Conservation (phyloP, 2,329 filamentous ascomycete species). For the Metarhizium sp. region DNA sequence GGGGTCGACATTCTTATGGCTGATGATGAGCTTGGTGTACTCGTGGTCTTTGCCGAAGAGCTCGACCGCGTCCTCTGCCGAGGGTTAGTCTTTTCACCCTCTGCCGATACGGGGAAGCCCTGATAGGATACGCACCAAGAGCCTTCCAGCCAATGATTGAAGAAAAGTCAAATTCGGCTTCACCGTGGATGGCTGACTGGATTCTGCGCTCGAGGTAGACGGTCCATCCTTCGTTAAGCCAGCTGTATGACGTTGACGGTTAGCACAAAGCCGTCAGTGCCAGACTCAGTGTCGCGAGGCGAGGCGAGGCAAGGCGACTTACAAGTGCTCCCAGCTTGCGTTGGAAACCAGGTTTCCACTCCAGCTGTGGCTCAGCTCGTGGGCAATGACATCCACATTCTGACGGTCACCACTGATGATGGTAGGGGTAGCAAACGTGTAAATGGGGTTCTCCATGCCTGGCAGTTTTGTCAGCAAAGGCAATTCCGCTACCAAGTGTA, state of each 20-base stretch:
- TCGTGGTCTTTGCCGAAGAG: conserved; percentile 76
- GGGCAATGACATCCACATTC: conserved; percentile 94
- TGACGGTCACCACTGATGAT: conserved; percentile 85
- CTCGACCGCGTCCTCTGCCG: conserved; percentile 62
- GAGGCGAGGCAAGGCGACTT: conserved; percentile 18
- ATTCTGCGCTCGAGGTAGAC: conserved; percentile 88
- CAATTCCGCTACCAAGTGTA: neutral
- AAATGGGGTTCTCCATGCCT: conserved; percentile 87
- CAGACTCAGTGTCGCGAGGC: neutral
- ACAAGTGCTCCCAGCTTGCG: conserved; percentile 75
- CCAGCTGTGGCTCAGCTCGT: conserved; percentile 71
- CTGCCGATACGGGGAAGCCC: neutral
- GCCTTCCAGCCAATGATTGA: conserved; percentile 95
- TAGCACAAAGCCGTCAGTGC: neutral
- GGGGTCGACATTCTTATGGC: conserved; percentile 83
- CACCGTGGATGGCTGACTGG: conserved; percentile 66
- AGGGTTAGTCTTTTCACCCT: neutral
- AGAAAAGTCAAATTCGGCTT: conserved; percentile 82
- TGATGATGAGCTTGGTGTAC: conserved; percentile 84
- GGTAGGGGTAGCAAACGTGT: conserved; percentile 90
- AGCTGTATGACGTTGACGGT: conserved; percentile 28
- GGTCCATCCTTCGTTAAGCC: conserved; percentile 80
- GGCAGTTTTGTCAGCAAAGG: conserved; percentile 2
- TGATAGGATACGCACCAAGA: conserved; percentile 38
- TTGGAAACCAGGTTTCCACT: conserved; percentile 78